phyloP scores from a whole-genome alignment of 257 asterid species.

The Fraxinus cuspidata region DNA sequence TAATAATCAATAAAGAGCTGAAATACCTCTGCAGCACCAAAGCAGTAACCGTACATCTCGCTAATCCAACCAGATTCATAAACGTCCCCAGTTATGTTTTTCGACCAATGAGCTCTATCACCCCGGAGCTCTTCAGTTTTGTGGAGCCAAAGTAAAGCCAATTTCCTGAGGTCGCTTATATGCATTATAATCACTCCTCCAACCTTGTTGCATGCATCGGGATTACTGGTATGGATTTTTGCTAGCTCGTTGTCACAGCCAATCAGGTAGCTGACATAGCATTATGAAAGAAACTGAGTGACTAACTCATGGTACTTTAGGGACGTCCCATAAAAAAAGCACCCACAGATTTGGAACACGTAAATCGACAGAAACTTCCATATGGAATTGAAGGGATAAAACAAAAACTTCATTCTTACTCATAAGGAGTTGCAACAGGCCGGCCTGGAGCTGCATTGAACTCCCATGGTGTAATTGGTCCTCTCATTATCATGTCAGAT shows the following conservation, averaged over 20 bases:
- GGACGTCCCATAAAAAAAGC: background rate
- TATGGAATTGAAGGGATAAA: conserved; percentile 4
- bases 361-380: background rate
- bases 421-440: conserved; percentile 95
- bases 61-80: conserved; percentile 99
- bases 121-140: conserved; percentile 97
- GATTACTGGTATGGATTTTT: conserved; percentile 81
- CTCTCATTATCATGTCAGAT: conserved; percentile 96
- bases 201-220: conserved; percentile 86
- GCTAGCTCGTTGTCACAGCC: conserved; percentile 98
- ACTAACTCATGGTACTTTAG: background rate
- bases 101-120: conserved; percentile 86
- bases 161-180: conserved; percentile 67
- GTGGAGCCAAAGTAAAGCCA: conserved; percentile 86
- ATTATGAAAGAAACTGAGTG: conserved; percentile 2
- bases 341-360: background rate
- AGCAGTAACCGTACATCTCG: conserved; percentile 99
- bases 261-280: conserved; percentile 66
- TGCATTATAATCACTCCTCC: conserved; percentile 97
- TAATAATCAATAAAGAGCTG: background rate
- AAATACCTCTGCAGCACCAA: conserved; percentile 97
- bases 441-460: conserved; percentile 74
- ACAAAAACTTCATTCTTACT: conserved; percentile 45
- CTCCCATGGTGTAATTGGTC: conserved; percentile 95
- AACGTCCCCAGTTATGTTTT: conserved; percentile 80